Base-by-base conservation (phyloP, 1,284 basidiomycete species). In the Apiotrichum brassicae region DNA sequence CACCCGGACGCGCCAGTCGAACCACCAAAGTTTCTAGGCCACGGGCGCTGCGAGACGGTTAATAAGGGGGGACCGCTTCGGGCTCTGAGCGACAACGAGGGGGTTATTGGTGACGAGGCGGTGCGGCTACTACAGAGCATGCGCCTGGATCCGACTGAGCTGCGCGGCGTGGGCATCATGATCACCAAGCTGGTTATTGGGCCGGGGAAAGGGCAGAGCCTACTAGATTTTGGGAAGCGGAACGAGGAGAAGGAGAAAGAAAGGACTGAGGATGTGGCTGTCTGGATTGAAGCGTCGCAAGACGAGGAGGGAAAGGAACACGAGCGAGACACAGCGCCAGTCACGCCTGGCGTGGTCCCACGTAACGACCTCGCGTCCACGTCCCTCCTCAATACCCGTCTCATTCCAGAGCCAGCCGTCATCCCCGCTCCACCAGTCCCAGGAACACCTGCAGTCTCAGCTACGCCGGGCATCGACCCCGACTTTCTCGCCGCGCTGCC, bases 11-110 rank as follows among this genome's bases (percentile, higher is more conserved):
- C 94, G 0, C 92, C 93, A 0, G 76, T 87, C 12, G 95, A 98
- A 64, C 81, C 88, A n/a, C 85, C 93, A 1, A 98, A 97, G 86
- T 97, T 97, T 58, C 78, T 97, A 59, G 94, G 94, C 0, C 93
- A 97, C 63, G 94, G 94, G 1, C 73, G 80, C 11, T 97, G 92
- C 68, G 84, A 92, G 47, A 79, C 82, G 0, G 86, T 85, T 74
- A 91, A 83, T 66, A 87, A 85, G 65, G 86, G 87, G 57, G 74
- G 74, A 0, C 71, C 80, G 2, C 75, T 93, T 1, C 82, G 77
- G 4, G 74, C 77, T 3, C 62, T 59, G 18, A 91, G 88, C 0
- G 84, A 82, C 63, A 84, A 94, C 57, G 75, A 79, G 1, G 76
- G 74, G 35, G 70, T 82, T 38, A 86, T 98, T 42, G 85, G 82